A percentile compares a stretch with the other conserved stretches of the same genome.
These are phyloP conservation scores for Diospyros kaki DNA, from an alignment of 148 eudicot species.

Conservation along the genomic window DNA sequence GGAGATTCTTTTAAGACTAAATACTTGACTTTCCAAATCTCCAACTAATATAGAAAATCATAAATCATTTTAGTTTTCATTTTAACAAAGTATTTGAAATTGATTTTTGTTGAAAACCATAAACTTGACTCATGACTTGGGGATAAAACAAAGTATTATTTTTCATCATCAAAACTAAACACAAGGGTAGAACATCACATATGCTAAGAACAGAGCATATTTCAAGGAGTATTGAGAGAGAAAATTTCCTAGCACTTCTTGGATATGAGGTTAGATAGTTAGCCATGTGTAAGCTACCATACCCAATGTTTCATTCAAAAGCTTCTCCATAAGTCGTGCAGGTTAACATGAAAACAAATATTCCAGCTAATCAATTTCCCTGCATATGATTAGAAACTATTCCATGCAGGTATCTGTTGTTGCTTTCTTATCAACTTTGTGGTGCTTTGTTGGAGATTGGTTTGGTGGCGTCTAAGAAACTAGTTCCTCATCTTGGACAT, in stretches of 20 bases:
- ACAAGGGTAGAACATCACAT: too few species aligned
- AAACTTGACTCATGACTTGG: too few species aligned
- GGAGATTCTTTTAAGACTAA: too few species aligned
- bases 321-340: not conserved
- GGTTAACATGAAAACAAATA: not conserved
- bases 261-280: constrained; percentile 57
- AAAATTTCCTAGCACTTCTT: constrained; percentile 53
- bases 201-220: constrained; percentile 70
- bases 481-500: constrained; percentile 45
- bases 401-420: constrained; percentile 47
- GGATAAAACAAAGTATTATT: too few species aligned
- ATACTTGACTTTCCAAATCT: too few species aligned
- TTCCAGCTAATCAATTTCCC: not conserved
- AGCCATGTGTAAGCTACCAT: not conserved
- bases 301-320: not conserved
- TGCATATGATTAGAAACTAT: constrained; percentile 8
- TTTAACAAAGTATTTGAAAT: too few species aligned
- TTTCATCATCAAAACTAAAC: too few species aligned
- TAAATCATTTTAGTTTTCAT: too few species aligned
- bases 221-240: constrained; percentile 46
- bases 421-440: constrained; percentile 46
- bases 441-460: constrained; percentile 45
- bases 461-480: constrained; percentile 21
- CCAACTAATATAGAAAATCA: too few species aligned
- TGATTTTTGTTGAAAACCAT: too few species aligned